Percentiles rank a stretch among this genome's conserved stretches.
These are phyloP conservation scores for Pseudogymnoascus sp. DNA, from an alignment of 2,329 filamentous ascomycete species.

Conservation along the genomic window DNA sequence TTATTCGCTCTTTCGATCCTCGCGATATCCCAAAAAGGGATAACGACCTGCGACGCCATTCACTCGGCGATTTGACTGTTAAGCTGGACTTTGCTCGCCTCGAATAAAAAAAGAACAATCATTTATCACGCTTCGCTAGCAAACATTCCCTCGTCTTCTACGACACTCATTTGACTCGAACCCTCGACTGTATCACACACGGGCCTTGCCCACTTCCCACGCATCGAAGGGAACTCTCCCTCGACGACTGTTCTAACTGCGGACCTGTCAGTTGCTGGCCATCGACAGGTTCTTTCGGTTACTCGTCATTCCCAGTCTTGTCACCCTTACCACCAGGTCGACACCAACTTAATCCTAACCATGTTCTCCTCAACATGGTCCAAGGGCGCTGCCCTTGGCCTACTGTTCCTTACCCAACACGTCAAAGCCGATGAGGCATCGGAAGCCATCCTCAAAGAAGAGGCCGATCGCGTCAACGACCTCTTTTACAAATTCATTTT, in stretches of 20 bases:
- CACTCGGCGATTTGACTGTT: slow-evolving; percentile 1
- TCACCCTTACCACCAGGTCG: neutral
- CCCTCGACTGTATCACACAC: neutral
- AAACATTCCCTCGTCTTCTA: slow-evolving; percentile 4
- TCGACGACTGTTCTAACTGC: neutral
- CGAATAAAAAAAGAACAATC: neutral
- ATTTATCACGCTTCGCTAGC: neutral
- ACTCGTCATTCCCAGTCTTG: neutral
- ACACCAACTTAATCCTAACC: neutral
- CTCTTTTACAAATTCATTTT: slow-evolving; percentile 52
- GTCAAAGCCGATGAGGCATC: neutral
- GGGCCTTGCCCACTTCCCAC: neutral
- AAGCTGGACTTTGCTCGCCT: slow-evolving; percentile 4
- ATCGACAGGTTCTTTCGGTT: slow-evolving; percentile 7
- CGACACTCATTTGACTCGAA: slow-evolving; percentile 10
- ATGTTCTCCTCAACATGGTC: neutral
- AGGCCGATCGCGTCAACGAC: slow-evolving; percentile 35
- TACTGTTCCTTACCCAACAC: neutral
- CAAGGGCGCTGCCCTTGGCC: neutral
- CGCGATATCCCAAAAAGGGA: neutral
- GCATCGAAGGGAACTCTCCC: neutral
- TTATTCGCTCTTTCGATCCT: neutral
- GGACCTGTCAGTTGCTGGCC: slow-evolving; percentile 4
- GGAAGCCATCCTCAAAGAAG: slow-evolving; percentile 8
- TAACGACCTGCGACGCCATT: neutral